phyloP scores from a whole-genome alignment of 169 alveolate genomes.

The Cryptosporidium viatorum region DNA sequence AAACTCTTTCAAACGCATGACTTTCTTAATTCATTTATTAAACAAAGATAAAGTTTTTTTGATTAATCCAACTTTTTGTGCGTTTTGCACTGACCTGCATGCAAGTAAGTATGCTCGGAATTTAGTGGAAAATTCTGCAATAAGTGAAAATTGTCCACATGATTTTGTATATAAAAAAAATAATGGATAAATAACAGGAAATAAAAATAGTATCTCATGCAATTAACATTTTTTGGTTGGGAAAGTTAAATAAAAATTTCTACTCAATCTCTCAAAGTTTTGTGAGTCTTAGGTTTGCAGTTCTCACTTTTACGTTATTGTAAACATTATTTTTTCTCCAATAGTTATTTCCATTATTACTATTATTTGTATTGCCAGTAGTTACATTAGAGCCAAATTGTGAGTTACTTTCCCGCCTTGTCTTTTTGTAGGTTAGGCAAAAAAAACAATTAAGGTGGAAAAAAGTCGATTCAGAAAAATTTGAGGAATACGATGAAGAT shows the following conservation, averaged over 20 bases:
- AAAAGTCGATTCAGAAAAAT: background rate
- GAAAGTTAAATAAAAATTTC: too few relatives aligned
- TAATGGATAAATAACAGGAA: background rate
- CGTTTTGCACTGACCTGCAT: background rate
- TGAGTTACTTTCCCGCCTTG: slow-evolving; percentile 39
- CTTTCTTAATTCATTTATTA: background rate
- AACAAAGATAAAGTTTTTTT: background rate
- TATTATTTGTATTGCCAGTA: background rate
- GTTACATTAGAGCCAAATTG: background rate
- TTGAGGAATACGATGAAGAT: slow-evolving; percentile 78
- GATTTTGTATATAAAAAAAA: background rate
- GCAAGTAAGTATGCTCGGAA: background rate
- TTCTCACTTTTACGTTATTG: background rate
- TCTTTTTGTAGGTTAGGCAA: background rate
- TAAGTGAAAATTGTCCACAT: background rate
- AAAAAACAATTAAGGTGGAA: background rate
- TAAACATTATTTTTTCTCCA: background rate
- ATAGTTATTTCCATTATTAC: background rate
- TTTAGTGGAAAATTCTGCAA: background rate
- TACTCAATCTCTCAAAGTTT: background rate
- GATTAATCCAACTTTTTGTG: too few relatives aligned
- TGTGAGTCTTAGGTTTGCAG: too few relatives aligned
- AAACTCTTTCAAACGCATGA: background rate
- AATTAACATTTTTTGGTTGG: background rate
- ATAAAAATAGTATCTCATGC: background rate